Base-by-base conservation (phyloP, 2,329 filamentous ascomycete genomes). In the Fusarium proliferatum region DNA sequence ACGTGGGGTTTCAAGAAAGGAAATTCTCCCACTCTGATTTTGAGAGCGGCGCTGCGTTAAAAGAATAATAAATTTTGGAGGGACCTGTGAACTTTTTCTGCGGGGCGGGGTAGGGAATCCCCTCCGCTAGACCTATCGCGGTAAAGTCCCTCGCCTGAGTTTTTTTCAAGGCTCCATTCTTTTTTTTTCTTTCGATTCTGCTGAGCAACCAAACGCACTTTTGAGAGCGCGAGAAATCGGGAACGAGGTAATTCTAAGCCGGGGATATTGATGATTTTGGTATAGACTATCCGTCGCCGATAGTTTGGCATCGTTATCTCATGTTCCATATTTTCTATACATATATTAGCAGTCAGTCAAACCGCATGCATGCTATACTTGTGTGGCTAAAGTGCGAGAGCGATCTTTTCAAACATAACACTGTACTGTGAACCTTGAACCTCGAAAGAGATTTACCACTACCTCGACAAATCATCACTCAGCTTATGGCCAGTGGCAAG, bases 1-100 rank as follows among this genome's bases (percentile, higher is more conserved):
- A 80, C 79, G 81, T 82, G 81, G 81, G 81, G 81, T 81, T 78
- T 78, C 76, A 76, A 78, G 80, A 79, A 80, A 82, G 79, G 65
- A 82, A 81, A 80, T 82, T 81, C 80, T 80, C 74, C 76, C 77
- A 73, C 71, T 76, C 72, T 41, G 77, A 79, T 80, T 80, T 80
- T 80, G 77, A 81, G 77, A 77, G 77, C 71, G 76, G 69, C 21
- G 41, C 41, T 36, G 68, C 64, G 66, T 73, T 52, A 70, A 67
- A 67, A 72, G 67, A 69, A 72, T 69, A 78, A 75, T 73, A 78
- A 79, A 78, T 79, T 81, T 80, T 79, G 72, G 75, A 74, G 77
- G 75, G 74, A 69, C 76, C 74, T 77, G 76, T 77, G 72, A 79
- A 79, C 78, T 80, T 82, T 81, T 81, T 79, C 78, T 78, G 73